Evolutionary conservation across 257 asterid genomes (phyloP).

Genomic region (Gentiana straminea): DNA sequence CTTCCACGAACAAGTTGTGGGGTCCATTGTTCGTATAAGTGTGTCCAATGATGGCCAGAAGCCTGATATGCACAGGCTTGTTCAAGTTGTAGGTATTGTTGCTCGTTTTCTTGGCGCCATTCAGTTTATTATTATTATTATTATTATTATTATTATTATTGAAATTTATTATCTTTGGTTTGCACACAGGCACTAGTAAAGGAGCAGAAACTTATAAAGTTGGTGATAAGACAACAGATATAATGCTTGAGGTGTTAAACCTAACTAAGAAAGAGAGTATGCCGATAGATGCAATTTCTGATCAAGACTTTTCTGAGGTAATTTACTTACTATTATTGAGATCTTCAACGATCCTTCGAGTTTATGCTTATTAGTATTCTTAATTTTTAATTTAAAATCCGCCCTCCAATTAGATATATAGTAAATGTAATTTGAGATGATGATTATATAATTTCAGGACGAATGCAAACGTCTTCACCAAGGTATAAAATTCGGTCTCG

Average conservation of each 20-base stretch:
- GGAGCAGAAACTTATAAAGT: slow-evolving; percentile 56
- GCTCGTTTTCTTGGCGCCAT: slow-evolving; percentile 7
- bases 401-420: too few species aligned
- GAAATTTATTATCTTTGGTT: background rate
- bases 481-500: slow-evolving; percentile 73
- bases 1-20: slow-evolving; percentile 54
- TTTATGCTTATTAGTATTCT: background rate
- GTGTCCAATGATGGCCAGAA: slow-evolving; percentile 60
- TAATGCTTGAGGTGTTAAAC: slow-evolving; percentile 78
- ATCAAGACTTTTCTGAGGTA: slow-evolving; percentile 86
- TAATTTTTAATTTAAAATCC: background rate
- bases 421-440: too few species aligned
- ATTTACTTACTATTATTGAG: background rate
- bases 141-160: too few species aligned
- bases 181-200: slow-evolving; percentile 53
- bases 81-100: slow-evolving; percentile 80
- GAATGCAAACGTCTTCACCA: slow-evolving; percentile 81
- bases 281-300: slow-evolving; percentile 63
- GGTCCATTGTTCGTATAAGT: slow-evolving; percentile 74
- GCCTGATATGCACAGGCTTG: slow-evolving; percentile 80
- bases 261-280: slow-evolving; percentile 67
- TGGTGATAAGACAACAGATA: slow-evolving; percentile 60
- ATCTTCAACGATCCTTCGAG: too few species aligned
- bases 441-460: slow-evolving; percentile 34
- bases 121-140: background rate